Conservation (phyloP, 169 alveolate genomes). For the Cystoisospora suis region DNA sequence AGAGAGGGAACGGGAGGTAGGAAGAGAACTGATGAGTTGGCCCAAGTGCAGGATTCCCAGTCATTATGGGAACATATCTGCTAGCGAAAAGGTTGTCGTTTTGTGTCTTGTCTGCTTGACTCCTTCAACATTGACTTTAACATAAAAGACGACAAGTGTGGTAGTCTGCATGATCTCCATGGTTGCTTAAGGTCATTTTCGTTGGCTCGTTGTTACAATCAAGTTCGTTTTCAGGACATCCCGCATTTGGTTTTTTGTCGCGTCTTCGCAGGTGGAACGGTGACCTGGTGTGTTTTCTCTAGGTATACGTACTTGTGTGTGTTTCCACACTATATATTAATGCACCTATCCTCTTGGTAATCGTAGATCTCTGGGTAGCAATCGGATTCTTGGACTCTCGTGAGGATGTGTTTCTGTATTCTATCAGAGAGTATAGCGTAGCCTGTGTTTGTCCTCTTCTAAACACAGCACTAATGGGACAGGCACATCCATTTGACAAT, state of each 20-base stretch:
- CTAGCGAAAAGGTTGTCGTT: neutral
- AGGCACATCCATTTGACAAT: neutral
- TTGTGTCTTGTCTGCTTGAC: neutral
- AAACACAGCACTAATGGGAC: neutral
- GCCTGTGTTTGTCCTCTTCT: neutral
- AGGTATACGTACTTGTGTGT: neutral
- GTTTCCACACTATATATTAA: neutral
- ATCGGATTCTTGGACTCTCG: too few species aligned
- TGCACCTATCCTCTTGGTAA: too few species aligned
- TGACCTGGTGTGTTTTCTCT: too few species aligned
- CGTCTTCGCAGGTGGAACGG: too few species aligned
- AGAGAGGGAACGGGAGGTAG: constrained; percentile 25
- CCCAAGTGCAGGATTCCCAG: neutral
- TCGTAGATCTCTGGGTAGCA: too few species aligned
- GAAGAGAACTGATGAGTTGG: neutral
- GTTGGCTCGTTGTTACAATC: too few species aligned
- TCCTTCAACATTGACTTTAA: neutral
- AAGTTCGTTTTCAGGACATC: too few species aligned
- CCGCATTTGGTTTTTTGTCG: too few species aligned
- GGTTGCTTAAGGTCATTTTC: too few species aligned
- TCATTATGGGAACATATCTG: neutral
- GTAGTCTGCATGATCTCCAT: too few species aligned
- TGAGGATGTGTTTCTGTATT: neutral
- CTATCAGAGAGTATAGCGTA: neutral
- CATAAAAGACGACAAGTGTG: neutral